A percentile compares a stretch with the other conserved stretches of the same genome.
phyloP scores from a whole-genome alignment of 345 rosid genomes.

The Brassica incana region DNA sequence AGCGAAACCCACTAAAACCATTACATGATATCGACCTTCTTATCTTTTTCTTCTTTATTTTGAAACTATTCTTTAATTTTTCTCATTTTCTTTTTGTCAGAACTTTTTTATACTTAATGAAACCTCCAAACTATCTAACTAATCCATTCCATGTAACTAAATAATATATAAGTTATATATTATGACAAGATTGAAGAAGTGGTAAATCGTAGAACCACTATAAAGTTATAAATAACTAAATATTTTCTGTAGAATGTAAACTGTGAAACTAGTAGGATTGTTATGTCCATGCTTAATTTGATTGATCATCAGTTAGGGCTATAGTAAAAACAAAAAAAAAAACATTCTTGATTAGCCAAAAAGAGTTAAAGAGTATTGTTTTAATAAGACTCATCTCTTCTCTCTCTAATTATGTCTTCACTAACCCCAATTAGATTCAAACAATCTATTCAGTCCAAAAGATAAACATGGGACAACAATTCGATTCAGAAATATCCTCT shows the following conservation, averaged over 20 bases:
- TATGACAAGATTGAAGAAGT: not conserved
- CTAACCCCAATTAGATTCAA: constrained; percentile 40
- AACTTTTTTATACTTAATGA: constrained; percentile 20
- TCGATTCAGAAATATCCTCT: constrained; percentile 27
- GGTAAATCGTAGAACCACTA: not conserved
- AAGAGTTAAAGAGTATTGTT: constrained; percentile 5
- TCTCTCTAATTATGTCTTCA: constrained; percentile 35
- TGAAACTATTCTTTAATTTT: not conserved
- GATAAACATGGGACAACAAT: constrained; percentile 34
- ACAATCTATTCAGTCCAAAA: constrained; percentile 24
- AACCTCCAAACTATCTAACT: constrained; percentile 27
- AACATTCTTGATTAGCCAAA: constrained; percentile 24
- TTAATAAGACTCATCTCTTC: not conserved
- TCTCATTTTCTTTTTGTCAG: constrained; percentile 45
- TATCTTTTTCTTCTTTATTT: constrained; percentile 29
- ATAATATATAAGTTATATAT: not conserved
- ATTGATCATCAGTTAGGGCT: not conserved
- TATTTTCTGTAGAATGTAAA: not conserved
- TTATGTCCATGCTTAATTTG: not conserved
- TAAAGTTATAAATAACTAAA: not conserved
- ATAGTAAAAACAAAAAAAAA: constrained; percentile 8
- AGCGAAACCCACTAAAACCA: constrained; percentile 61
- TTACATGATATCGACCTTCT: constrained; percentile 44
- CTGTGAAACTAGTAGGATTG: not conserved
- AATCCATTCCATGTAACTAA: constrained; percentile 22